Evolutionary conservation across 1,139 yeast genomes (phyloP).

Genomic region (Sugiyamaella sp.): DNA sequence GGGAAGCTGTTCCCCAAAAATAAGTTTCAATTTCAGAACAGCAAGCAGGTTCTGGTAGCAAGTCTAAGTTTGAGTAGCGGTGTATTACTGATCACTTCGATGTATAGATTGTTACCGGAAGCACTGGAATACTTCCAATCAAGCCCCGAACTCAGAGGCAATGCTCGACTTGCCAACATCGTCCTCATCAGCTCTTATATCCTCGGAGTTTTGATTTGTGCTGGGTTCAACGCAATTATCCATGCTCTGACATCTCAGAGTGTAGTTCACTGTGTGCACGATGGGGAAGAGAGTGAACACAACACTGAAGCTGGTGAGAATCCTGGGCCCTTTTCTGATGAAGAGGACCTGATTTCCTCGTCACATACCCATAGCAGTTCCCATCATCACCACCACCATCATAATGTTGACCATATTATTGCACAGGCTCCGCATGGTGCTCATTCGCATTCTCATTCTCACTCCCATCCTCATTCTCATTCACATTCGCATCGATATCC

Average conservation of each 20-base stretch:
- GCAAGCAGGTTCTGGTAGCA: slow-evolving; percentile 62
- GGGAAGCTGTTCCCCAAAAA: slow-evolving; percentile 40
- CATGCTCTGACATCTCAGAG: slow-evolving; percentile 80
- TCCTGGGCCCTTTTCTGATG: background rate
- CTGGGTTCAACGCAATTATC: slow-evolving; percentile 61
- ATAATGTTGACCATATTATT: slow-evolving; percentile 16
- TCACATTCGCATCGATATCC: background rate
- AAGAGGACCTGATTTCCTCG: background rate
- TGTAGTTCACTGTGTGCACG: slow-evolving; percentile 83
- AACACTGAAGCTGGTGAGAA: slow-evolving; percentile 2
- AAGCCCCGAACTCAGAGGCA: slow-evolving; percentile 35
- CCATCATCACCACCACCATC: slow-evolving; percentile 31
- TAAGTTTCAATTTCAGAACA: slow-evolving; percentile 57
- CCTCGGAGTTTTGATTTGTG: slow-evolving; percentile 63
- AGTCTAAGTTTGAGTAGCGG: slow-evolving; percentile 79
- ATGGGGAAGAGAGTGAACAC: slow-evolving; percentile 26
- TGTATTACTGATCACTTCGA: slow-evolving; percentile 63
- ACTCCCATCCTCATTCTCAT: background rate
- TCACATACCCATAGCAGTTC: slow-evolving; percentile 30
- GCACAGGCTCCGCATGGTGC: slow-evolving; percentile 26
- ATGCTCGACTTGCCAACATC: slow-evolving; percentile 40
- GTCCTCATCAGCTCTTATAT: slow-evolving; percentile 56
- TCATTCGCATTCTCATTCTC: slow-evolving; percentile 17
- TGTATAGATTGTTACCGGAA: slow-evolving; percentile 74
- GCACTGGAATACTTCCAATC: slow-evolving; percentile 45